Conservation (phyloP, 495 filamentous ascomycete species). For the Xylaria curta region DNA sequence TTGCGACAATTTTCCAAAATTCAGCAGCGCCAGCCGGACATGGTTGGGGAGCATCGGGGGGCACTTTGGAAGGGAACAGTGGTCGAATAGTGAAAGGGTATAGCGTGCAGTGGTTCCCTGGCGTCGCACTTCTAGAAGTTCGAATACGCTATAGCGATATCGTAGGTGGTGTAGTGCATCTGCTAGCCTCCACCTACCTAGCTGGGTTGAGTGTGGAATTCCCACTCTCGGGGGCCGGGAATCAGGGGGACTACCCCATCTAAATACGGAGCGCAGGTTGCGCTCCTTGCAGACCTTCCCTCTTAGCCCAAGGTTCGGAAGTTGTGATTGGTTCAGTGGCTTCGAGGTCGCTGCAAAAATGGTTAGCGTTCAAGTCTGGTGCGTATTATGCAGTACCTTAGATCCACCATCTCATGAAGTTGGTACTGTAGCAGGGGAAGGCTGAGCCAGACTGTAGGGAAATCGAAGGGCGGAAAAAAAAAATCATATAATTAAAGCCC, state of each 20-base stretch:
- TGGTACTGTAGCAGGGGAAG: constrained; percentile 1
- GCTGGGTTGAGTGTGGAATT: constrained; percentile 4
- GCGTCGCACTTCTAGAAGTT: neutral
- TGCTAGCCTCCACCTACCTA: constrained; percentile 2
- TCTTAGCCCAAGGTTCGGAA: neutral
- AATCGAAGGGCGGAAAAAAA: neutral
- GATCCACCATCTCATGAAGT: constrained; percentile 15
- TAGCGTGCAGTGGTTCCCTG: neutral
- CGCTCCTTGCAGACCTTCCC: constrained; percentile 13
- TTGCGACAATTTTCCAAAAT: constrained; percentile 31
- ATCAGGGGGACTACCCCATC: constrained; percentile 22
- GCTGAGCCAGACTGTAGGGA: neutral
- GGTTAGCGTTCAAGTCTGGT: constrained; percentile 8
- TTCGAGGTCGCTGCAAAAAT: neutral
- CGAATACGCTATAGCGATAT: neutral
- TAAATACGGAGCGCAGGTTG: constrained; percentile 21
- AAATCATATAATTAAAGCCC: neutral
- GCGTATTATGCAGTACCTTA: constrained; percentile 1
- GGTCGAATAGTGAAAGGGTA: constrained; percentile 6
- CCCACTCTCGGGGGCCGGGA: constrained; percentile 21
- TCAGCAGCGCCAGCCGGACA: constrained; percentile 19
- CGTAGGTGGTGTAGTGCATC: neutral
- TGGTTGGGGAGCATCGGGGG: constrained; percentile 6
- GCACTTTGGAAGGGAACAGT: constrained; percentile 10
- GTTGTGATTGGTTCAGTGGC: neutral